Percentiles rank a stretch among this genome's conserved stretches.
Conservation (phyloP, 192 early-diverging fungal genomes). For the Endogone sp. region DNA sequence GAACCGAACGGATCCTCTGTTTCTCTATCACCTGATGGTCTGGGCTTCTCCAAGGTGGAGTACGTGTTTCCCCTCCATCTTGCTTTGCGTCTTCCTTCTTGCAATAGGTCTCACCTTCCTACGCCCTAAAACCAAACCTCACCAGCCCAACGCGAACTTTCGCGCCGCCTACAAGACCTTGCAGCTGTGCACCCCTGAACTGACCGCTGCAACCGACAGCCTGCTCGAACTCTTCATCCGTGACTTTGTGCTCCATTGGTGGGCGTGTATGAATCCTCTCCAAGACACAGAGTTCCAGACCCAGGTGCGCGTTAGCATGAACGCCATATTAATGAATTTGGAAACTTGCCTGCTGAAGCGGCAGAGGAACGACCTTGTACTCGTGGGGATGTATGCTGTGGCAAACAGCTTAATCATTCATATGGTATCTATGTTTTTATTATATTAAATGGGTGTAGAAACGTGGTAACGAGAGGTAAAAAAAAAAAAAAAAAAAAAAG, state of each 20-base stretch:
- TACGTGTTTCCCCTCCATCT: neutral
- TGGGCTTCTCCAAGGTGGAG: neutral
- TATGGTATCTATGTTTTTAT: constrained; percentile 34
- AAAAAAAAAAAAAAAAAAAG: too few species aligned
- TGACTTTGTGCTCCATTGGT: constrained; percentile 28
- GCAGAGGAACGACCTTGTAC: constrained; percentile 40
- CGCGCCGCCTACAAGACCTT: neutral
- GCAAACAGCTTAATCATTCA: constrained; percentile 55
- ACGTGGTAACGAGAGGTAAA: neutral
- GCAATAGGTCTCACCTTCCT: neutral
- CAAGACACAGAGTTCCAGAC: constrained; percentile 8
- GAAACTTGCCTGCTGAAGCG: constrained; percentile 26
- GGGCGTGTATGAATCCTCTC: constrained; percentile 19
- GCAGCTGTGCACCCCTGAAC: constrained; percentile 16
- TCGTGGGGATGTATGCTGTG: constrained; percentile 43
- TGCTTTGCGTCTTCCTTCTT: neutral
- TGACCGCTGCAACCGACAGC: constrained; percentile 5
- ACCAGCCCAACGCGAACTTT: too few species aligned
- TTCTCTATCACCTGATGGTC: neutral
- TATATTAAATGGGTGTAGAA: neutral
- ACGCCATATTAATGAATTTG: constrained; percentile 10
- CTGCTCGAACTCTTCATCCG: constrained; percentile 12
- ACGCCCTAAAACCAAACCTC: too few species aligned
- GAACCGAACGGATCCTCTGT: too few species aligned
- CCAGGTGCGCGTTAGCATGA: constrained; percentile 12